Conservation (phyloP, 208 protist genomes). For the Trypanosoma platydactyli region DNA sequence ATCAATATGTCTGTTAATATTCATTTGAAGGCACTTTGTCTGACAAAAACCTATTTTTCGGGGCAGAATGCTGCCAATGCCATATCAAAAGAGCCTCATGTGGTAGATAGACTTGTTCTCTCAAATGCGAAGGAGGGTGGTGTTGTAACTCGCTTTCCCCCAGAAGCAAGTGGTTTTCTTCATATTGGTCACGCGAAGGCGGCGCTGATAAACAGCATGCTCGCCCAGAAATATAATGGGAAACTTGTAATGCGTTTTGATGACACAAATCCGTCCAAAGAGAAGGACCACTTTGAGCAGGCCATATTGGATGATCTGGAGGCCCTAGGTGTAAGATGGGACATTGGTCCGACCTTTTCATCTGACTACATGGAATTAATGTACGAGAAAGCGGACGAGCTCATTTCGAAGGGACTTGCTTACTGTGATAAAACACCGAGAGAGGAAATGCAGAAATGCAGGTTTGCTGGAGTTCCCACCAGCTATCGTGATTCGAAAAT, state of each 20-base stretch:
- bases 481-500: constrained; percentile 82
- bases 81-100: constrained; percentile 19
- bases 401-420: constrained; percentile 92
- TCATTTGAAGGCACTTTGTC: constrained; percentile 56
- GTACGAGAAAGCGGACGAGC: constrained; percentile 81
- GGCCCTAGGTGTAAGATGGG: constrained; percentile 91
- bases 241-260: constrained; percentile 99
- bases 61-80: background rate
- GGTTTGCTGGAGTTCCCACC: constrained; percentile 92
- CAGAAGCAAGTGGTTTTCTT: constrained; percentile 96
- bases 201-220: constrained; percentile 97
- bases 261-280: constrained; percentile 99
- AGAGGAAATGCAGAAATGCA: constrained; percentile 94
- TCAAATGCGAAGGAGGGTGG: constrained; percentile 84
- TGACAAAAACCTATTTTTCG: constrained; percentile 64
- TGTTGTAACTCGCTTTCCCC: constrained; percentile 97
- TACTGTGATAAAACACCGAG: constrained; percentile 97
- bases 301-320: constrained; percentile 95
- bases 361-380: constrained; percentile 98
- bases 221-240: constrained; percentile 95
- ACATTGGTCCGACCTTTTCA: constrained; percentile 92
- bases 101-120: constrained; percentile 75
- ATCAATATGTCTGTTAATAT: constrained; percentile 59
- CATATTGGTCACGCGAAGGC: constrained; percentile 99
- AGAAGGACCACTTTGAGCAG: constrained; percentile 96